Base-by-base conservation (phyloP, 148 eudicot species). In the Rheum nobile region DNA sequence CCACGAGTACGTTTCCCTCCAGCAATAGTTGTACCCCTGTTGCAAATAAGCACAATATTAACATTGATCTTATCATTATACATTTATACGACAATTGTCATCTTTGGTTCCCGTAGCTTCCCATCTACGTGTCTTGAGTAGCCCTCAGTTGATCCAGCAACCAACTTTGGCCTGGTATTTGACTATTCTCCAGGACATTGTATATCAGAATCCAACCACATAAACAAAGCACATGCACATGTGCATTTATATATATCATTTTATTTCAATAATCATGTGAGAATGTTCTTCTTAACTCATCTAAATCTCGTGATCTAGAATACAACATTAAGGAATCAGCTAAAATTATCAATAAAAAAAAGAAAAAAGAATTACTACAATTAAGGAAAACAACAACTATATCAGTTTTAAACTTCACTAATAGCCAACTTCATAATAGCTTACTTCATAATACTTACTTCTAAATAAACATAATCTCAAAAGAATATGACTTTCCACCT, bases 81-180 rank as follows among this genome's bases (percentile, higher is more conserved):
- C 2, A 1, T 35, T 1, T 2, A 2, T 1, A 35, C 4, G 6
- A 9, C 22, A 12, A 75, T 87, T n/a, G n/a, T 90, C 96, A 95
- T 81, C 82, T 85, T 91, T 29, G 96, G 97, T 74, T 95, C 97
- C 76, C 96, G 80, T 68, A 75, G 79, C 72, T 79, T 95, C 80
- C 97, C 99, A 79, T 95, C 99, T 67, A 91, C 86, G 85, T 95
- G 96, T 44, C 99, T 97, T 34, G 88, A 81, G 80, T 91, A 86
- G 71, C 99, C 99, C 71, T 95, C 99, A 4, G 92, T 86, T 69
- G 99, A 95, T 80, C 99, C 99, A 77, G 99, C 87, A 76, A 95
- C 81, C 77, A 95, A 82, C 84, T 83, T 91, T 5, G 99, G 97
- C 77, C 99, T 86, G 75, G 91, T 91, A 61, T 91, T 97, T 95